Evolutionary conservation across 768 basidiomycete species (phyloP), one percentile per base, ranked within the genome.

Genomic region (Daedaleopsis nitida): DNA sequence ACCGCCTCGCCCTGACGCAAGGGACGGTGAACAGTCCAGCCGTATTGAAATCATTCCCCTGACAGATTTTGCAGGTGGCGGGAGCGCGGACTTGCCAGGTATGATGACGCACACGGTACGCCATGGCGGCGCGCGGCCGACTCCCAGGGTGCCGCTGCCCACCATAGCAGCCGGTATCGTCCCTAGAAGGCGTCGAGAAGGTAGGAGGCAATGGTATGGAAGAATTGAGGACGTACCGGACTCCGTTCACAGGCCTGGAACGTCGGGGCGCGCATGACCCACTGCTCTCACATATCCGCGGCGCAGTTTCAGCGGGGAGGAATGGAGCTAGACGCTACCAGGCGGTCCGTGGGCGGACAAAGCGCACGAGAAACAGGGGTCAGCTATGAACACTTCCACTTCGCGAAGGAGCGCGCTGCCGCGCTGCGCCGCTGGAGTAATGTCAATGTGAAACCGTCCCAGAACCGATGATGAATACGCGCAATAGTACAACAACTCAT

Each of bases 401-500:
- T 43, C 52, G 48, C 38, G 37, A 19, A 27, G n/a, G 49, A 13
- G 27, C 8, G 27, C 49, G 27, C 6, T 32, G 27, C 4, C 27
- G 27, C 4, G 27, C 27, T 7, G 27, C 27, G 27, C 4, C 27
- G 7, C 27, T 32, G 27, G 3, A 32, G 27, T 32, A 32, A 7
- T 32, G 27, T 50, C 49, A 35, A 32, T n/a, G 39, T 44, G 43
- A 49, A 27, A 39, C 48, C 24, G 35, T 47, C 56, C 55, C 32
- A 58, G 38, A 57, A 42, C 61, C 55, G 47, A 51, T 49, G 45
- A 57, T 57, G 61, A 24, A 57, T 57, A 54, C 5, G 56, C 56
- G 56, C 56, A 37, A 63, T 55, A 58, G 37, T 63, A 63, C 57
- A 63, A 57, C 58, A 59, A 24, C 49, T 58, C 47, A 58, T n/a